A percentile compares a stretch with the other conserved stretches of the same genome.
These are phyloP conservation scores for Thalassia testudinum DNA, from an alignment of 116 monocot genomes.

Conservation along the genomic window DNA sequence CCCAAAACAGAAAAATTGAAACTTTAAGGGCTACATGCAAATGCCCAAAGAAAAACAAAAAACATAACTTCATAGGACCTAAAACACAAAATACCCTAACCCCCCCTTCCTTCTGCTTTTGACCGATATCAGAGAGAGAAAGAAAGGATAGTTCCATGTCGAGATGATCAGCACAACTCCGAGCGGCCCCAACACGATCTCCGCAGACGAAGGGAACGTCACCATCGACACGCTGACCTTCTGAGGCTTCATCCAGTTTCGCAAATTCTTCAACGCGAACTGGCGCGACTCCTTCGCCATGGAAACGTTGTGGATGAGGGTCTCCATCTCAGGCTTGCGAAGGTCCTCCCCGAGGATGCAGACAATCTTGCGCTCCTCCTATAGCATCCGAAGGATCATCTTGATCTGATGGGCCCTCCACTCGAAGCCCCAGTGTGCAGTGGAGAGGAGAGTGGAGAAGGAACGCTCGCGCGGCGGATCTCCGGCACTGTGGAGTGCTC, in stretches of 20 bases:
- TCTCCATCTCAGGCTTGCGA: constrained; percentile 17
- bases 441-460: no score
- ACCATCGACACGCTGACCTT: constrained; percentile 33
- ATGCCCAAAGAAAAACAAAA: no score
- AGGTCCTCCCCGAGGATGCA: constrained; percentile 12
- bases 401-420: not conserved
- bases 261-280: constrained; percentile 34
- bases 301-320: constrained; percentile 29
- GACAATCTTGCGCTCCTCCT: constrained; percentile 21
- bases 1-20: no score
- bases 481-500: no score
- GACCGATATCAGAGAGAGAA: no score
- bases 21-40: no score
- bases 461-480: constrained; percentile 13
- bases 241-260: constrained; percentile 55
- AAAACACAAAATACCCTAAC: no score
- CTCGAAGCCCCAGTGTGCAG: no score
- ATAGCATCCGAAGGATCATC: not conserved
- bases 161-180: constrained; percentile 75
- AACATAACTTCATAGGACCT: no score
- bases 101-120: no score
- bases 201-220: constrained; percentile 56
- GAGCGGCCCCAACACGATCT: constrained; percentile 56
- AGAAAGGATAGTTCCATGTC: constrained; percentile 77
- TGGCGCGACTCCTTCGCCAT: constrained; percentile 15